A percentile compares a stretch with the other conserved stretches of the same genome.
These are phyloP conservation scores for Euphorbia celastroides DNA, from an alignment of 441 rosid species.

Conservation along the genomic window DNA sequence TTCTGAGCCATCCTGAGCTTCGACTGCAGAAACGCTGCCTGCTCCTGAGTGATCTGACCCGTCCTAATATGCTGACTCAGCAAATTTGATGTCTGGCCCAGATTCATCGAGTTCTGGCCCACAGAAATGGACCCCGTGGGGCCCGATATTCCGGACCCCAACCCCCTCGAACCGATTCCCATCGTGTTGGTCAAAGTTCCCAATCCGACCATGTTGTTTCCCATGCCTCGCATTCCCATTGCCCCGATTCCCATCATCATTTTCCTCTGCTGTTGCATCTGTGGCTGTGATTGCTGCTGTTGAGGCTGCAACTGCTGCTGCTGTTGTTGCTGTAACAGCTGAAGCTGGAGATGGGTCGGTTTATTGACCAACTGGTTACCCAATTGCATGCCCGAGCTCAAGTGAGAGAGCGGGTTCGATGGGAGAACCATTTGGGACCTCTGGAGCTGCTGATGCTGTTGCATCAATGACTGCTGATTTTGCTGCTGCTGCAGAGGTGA, in stretches of 20 bases:
- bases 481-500: slow-evolving; percentile 31
- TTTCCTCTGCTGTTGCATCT: slow-evolving; percentile 59
- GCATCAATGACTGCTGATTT: slow-evolving; percentile 56
- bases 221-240: slow-evolving; percentile 64
- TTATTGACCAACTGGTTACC: slow-evolving; percentile 77
- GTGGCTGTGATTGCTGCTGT: slow-evolving; percentile 48
- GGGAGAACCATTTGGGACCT: slow-evolving; percentile 63
- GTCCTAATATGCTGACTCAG: slow-evolving; percentile 63
- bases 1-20: slow-evolving; percentile 29
- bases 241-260: slow-evolving; percentile 64
- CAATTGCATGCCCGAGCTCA: slow-evolving; percentile 65
- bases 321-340: slow-evolving; percentile 67
- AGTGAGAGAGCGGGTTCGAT: slow-evolving; percentile 55
- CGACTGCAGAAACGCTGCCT: slow-evolving; percentile 32
- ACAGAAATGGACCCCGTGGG: slow-evolving; percentile 58
- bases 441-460: slow-evolving; percentile 69
- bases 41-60: slow-evolving; percentile 38
- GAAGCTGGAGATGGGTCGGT: slow-evolving; percentile 60
- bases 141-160: slow-evolving; percentile 68
- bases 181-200: slow-evolving; percentile 57
- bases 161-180: slow-evolving; percentile 56
- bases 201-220: slow-evolving; percentile 57
- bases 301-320: slow-evolving; percentile 54
- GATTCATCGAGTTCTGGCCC: slow-evolving; percentile 62
- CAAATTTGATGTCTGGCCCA: slow-evolving; percentile 47